Evolutionary conservation across 129 eudicot species (phyloP).

Genomic region (Artemisia annua): DNA sequence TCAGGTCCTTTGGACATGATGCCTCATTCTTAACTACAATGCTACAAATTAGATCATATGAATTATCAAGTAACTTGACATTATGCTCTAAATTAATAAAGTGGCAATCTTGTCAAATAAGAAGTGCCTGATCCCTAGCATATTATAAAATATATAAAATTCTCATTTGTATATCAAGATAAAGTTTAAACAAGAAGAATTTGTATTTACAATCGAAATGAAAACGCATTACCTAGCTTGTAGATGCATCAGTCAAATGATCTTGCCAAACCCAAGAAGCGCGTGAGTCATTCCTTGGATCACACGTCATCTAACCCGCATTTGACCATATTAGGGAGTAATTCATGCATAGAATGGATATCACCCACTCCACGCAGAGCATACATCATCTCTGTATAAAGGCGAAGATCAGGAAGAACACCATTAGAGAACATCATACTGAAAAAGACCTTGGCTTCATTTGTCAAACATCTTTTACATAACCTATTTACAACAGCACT

Average conservation of each 20-base stretch:
- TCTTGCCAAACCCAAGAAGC: slow-evolving; percentile 1
- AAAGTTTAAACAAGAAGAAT: too few species aligned
- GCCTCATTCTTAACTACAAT: too few species aligned
- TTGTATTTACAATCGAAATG: too few species aligned
- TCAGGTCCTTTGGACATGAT: too few species aligned
- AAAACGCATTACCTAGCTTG: neutral
- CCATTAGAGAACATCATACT: slow-evolving; percentile 56
- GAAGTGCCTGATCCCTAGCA: too few species aligned
- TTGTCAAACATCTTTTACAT: slow-evolving; percentile 62
- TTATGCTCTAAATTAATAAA: too few species aligned
- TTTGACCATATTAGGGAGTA: slow-evolving; percentile 51
- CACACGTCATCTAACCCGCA: slow-evolving; percentile 49
- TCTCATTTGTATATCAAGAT: too few species aligned
- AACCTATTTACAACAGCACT: slow-evolving; percentile 73
- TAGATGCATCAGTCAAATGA: neutral
- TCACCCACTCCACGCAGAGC: slow-evolving; percentile 47
- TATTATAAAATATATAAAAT: too few species aligned
- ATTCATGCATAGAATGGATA: slow-evolving; percentile 32
- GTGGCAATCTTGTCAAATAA: too few species aligned
- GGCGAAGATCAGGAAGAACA: slow-evolving; percentile 49
- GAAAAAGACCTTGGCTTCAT: slow-evolving; percentile 63
- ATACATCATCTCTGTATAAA: slow-evolving; percentile 49
- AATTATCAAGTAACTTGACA: too few species aligned
- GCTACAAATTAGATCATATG: too few species aligned
- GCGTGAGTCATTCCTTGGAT: too few species aligned